A percentile compares a stretch with the other conserved stretches of the same genome.
phyloP scores from a whole-genome alignment of 768 basidiomycete species.

The Pholiota molesta region DNA sequence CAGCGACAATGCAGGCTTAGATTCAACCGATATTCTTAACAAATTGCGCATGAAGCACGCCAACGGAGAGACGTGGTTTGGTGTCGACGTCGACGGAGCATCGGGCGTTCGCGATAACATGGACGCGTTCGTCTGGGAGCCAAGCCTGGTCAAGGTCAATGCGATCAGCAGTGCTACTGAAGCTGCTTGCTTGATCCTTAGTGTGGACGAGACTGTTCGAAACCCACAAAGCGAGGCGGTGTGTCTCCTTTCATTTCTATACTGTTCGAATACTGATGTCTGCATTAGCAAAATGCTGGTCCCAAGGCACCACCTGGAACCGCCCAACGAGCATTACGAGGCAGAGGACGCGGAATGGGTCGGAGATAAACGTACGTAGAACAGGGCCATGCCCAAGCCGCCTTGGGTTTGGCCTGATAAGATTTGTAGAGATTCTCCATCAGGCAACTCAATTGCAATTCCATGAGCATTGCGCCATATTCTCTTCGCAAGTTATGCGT shows the following conservation, averaged over 20 bases:
- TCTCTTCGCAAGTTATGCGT: constrained; percentile 1
- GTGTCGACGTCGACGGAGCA: constrained; percentile 90
- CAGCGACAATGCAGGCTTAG: constrained; percentile 96
- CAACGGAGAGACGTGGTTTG: constrained; percentile 85
- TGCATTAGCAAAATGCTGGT: constrained; percentile 70
- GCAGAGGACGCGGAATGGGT: constrained; percentile 83
- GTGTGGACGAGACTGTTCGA: constrained; percentile 96
- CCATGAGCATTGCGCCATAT: constrained; percentile 17
- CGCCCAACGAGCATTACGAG: constrained; percentile 82
- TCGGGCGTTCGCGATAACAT: constrained; percentile 94
- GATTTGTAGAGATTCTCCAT: neutral
- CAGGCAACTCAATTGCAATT: neutral
- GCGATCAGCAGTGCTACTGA: constrained; percentile 95
- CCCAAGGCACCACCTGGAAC: constrained; percentile 92
- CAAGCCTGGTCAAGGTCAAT: constrained; percentile 92
- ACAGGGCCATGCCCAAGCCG: neutral
- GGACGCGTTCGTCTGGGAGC: constrained; percentile 99
- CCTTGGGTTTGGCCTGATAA: neutral
- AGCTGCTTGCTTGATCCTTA: constrained; percentile 93
- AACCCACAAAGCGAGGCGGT: constrained; percentile 95
- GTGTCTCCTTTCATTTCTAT: constrained; percentile 32
- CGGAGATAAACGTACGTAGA: constrained; percentile 50
- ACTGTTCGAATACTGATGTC: constrained; percentile 21
- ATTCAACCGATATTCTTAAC: constrained; percentile 96
- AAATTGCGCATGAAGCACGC: constrained; percentile 97